Base-by-base conservation (phyloP, 2,329 filamentous ascomycete genomes). In the Verticillium tricorpus region DNA sequence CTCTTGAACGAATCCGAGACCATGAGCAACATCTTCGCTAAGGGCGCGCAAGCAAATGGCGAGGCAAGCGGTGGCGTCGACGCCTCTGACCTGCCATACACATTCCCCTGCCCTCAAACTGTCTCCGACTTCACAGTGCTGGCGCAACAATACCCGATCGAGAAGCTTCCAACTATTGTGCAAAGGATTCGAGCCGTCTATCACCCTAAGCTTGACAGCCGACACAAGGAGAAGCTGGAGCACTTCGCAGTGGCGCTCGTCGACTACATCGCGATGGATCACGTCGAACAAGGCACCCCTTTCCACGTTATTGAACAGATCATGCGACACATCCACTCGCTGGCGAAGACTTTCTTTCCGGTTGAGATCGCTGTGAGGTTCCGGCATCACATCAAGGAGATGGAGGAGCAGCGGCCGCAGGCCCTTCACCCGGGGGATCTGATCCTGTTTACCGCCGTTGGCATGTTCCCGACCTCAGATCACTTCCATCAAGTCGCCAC, bases 101-200 rank as follows among this genome's bases (percentile, higher is more conserved):
- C 92, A 7, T 97, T 96, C 70, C 82, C 87, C 12, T 99, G 95
- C 71, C 95, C 95, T 1, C 83, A 90, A 67, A 88, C 84, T 35
- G 90, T 94, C 66, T 81, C 85, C 12, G 89, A 96, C 68, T 82
- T 99, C 56, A 76, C 93, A 39, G 86, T 84, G 22, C 81, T 91
- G 2, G 83, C 89, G 56, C 80, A 85, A 58, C 78, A 81, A 50
- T 82, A 93, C 45, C 77, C 88, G 0, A 71, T 83, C 17, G 78
- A 86, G 12, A 88, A 92, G 69, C 76, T 94, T 1, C 89, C 93
- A 0, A 90, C 85, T 0, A 89, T 96, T 50, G 82, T 99, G 28
- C 93, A 97, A 74, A 87, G 94, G 64, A 95, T 99, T 69, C 88
- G 95, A 75, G 90, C 93, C 14, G 79, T 97, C n/a, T 90, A 98